These are phyloP conservation scores for Tolypocladium tropicale DNA, from an alignment of 2,329 filamentous ascomycete species.

Conservation along the genomic window DNA sequence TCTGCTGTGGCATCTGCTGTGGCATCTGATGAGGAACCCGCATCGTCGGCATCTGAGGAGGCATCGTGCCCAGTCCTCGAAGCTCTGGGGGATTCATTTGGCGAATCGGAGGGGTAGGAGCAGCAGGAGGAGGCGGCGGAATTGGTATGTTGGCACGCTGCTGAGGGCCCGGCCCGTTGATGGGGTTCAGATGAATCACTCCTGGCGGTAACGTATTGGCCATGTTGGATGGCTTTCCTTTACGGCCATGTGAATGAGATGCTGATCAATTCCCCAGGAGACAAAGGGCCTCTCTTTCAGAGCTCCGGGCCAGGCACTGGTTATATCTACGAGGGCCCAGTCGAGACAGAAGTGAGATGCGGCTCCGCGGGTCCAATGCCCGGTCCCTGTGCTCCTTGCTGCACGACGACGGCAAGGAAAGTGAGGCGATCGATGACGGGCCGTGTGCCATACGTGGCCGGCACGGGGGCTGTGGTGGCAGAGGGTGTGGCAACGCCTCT, in stretches of 20 bases:
- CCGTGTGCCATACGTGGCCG: conserved; percentile 1
- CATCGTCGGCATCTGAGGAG: too few species aligned
- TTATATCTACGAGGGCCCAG: neutral
- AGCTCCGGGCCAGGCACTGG: neutral
- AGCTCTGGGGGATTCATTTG: neutral
- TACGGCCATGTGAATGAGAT: neutral
- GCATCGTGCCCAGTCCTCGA: neutral
- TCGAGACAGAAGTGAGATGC: neutral
- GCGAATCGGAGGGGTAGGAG: neutral
- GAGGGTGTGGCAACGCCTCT: neutral
- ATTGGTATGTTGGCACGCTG: neutral
- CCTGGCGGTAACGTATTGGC: neutral
- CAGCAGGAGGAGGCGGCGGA: neutral
- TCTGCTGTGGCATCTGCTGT: neutral
- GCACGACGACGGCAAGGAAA: neutral
- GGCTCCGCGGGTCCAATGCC: neutral
- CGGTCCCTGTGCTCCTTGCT: neutral
- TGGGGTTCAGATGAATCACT: neutral
- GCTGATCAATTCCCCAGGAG: neutral
- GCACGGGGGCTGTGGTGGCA: neutral
- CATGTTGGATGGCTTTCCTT: neutral
- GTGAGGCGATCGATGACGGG: neutral
- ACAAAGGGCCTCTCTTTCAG: neutral
- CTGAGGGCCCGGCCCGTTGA: neutral
- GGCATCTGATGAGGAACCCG: neutral